Evolutionary conservation across 768 basidiomycete genomes (phyloP), one percentile per base, ranked within the genome.

Genomic region (Mycena polygramma): DNA sequence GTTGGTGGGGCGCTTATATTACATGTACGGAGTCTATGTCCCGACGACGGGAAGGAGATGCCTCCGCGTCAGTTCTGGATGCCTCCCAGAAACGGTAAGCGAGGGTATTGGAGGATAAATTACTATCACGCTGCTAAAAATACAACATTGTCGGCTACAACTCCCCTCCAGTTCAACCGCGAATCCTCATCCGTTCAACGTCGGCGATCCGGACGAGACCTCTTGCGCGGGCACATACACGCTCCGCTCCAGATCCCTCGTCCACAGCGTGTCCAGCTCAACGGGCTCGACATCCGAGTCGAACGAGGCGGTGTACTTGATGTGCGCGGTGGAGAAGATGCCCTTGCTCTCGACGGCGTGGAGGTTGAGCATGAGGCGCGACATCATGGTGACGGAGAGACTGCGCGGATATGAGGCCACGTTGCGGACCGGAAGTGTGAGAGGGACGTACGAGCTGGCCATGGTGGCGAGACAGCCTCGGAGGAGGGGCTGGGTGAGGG

Each of bases 341-440:
- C 70, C 70, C 22, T 10, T 57, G 55, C 57, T 43, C 35, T 72
- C 70, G 17, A 72, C 43, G 57, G 70, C 30, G 62, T 72, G 70
- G 1, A 72, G 57, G 41, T 72, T 72, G 8, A 72, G 46, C 66
- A 72, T 72, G 19, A 72, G 66, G 55, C 70, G 61, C 20, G 66
- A 68, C 49, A 55, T 72, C 66, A 72, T 58, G 3, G 70, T 72
- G 20, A 72, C 70, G 7, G 70, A 68, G 3, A 72, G 26, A 35
- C 67, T 68, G 60, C 1, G 10, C 13, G 14, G 22, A 2, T 15
- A 19, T 39, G 19, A 36, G 30, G 9, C 17, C 13, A 15, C 24
- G 14, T 17, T 20, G 22, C 7, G 55, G n/a, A 15, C 14, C n/a
- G 20, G 39, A 39, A 24, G 24, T 19, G 13, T 10, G 41, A 7